Evolutionary conservation across 2,329 filamentous ascomycete genomes (phyloP), one percentile per base, ranked within the genome.

Genomic region (Cladophialophora bantiana): DNA sequence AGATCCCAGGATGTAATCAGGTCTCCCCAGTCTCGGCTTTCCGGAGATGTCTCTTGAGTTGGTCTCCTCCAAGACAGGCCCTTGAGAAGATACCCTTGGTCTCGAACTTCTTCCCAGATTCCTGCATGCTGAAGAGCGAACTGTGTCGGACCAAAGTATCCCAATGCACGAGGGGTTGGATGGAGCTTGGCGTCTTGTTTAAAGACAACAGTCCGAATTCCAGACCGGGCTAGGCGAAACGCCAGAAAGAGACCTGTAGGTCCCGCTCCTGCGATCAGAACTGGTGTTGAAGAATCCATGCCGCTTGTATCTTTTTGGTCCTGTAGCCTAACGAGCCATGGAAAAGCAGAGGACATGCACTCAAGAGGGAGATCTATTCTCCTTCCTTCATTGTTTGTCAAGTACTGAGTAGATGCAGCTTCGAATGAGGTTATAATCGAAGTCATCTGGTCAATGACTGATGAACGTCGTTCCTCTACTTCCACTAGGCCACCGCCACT

Each of bases 131-230:
- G 55, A 10, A 58, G 36, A 9, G 36, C 55, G 9, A 35, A 26
- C 18, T 58, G 55, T 38, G 36, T 31, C 35, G 55, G 55, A 7
- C 55, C 55, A 58, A 38, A 58, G 26, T 60, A 60, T 13, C 40
- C 58, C 20, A 60, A 26, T 26, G 58, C 58, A 48, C 58, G 58
- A 12, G 40, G 38, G 1, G 9, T 32, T n/a, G 38, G 32, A 13
- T 9, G 4, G 4, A 60, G 26, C 7, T 34, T 26, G 15, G 38
- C 32, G 18, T 74, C 71, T 45, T 67, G 35, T 5, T 76, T 73
- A 26, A 75, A 71, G 2, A 75, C 69, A 1, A 69, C 63, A 0
- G 70, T 70, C 4, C 55, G 65, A 31, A 75, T 70, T 2, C 59
- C 52, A 4, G 57, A 69, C 20, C 69, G 68, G 3, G 71, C 48